Base-by-base conservation (phyloP, 2,329 filamentous ascomycete genomes). In the Chlorencoelia australis region DNA sequence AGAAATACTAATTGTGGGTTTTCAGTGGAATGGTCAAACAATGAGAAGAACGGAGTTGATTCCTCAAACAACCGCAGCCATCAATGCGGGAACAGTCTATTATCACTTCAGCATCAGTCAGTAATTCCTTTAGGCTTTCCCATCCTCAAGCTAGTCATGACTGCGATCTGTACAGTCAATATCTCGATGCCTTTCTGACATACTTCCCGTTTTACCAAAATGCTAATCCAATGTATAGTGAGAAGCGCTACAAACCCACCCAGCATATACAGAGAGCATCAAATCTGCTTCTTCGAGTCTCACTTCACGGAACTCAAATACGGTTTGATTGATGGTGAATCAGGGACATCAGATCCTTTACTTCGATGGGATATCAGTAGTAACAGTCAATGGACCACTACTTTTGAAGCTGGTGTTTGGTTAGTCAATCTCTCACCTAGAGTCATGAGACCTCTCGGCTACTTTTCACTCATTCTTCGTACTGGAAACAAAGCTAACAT, bases 41-140 rank as follows among this genome's bases (percentile, higher is more conserved):
- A 84, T 84, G 80, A 74, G 78, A 55, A 70, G 80, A 34, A 83
- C 76, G 0, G 81, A 85, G 60, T 63, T 85, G 42, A 85, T 86
- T 46, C 79, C 80, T 7, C 75, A 82, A 60, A 82, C 78, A 1
- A 69, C 58, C 2, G 73, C 73, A 0, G 66, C 75, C 40, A 79
- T 84, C 57, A 77, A 74, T 47, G 51, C 59, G n/a, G 79, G 79
- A 28, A 77, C 71, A 33, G 69, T 82, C 21, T 81, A 68, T 61
- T 85, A 84, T 58, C 80, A 85, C 58, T 84, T 84, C 60, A 77
- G 69, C 41, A n/a, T n/a, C n/a, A n/a, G n/a, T n/a, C n/a, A n/a
- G n/a, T n/a, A n/a, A 68, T 85, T n/a, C n/a, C n/a, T n/a, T n/a
- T n/a, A n/a, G n/a, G n/a, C n/a, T n/a, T n/a, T n/a, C n/a, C n/a